These are phyloP conservation scores for Pouteria glomerata DNA, from an alignment of 148 eudicot species.

Conservation along the genomic window DNA sequence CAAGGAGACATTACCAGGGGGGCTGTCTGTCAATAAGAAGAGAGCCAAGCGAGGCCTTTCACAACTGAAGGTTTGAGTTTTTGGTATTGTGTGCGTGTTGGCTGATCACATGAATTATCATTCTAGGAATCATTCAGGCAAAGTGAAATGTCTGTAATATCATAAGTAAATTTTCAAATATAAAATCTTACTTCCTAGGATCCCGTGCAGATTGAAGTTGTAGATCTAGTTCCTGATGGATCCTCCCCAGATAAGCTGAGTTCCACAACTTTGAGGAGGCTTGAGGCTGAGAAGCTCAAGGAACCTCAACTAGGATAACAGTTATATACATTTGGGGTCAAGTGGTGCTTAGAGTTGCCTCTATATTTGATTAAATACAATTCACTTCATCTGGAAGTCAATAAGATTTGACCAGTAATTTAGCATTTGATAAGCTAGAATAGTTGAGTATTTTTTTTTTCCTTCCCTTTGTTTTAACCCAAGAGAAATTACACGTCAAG, in stretches of 20 bases:
- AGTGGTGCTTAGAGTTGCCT: background rate
- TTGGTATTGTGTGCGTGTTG: background rate
- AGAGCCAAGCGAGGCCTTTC: conserved; percentile 77
- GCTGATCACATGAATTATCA: background rate
- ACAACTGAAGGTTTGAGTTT: conserved; percentile 60
- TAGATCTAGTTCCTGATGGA: conserved; percentile 69
- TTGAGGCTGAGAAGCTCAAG: conserved; percentile 67
- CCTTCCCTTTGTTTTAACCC: too few species aligned
- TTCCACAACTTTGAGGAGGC: conserved; percentile 74
- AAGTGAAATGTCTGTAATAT: background rate
- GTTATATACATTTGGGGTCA: conserved; percentile 7
- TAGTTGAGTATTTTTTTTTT: background rate
- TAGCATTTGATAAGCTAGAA: background rate
- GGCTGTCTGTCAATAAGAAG: conserved; percentile 76
- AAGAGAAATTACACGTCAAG: too few species aligned
- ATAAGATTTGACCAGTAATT: background rate
- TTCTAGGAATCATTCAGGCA: background rate
- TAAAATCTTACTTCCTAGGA: background rate
- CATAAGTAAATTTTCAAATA: background rate
- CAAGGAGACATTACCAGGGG: conserved; percentile 92
- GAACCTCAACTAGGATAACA: conserved; percentile 19
- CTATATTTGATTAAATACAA: background rate
- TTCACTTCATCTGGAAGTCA: background rate
- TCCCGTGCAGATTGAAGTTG: conserved; percentile 79
- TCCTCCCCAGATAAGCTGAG: conserved; percentile 73